Base-by-base conservation (phyloP, 75 land plant genomes). In the Sequoiadendron giganteum region DNA sequence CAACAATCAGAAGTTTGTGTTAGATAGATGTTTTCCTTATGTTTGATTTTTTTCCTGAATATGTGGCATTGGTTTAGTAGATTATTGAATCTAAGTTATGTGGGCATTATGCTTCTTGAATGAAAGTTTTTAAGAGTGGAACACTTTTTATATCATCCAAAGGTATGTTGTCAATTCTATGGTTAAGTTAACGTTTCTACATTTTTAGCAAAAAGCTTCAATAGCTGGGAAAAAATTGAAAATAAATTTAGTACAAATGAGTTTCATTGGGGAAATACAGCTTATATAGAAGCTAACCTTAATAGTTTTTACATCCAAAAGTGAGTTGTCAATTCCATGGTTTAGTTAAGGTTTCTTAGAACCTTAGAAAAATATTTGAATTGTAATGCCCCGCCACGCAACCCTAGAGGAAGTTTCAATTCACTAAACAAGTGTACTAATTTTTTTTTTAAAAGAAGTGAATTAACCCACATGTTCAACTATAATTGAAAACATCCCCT, bases 71-170 rank as follows among this genome's bases (percentile, higher is more conserved):
- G 34, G 32, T 42, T 43, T 52, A 84, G 28, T 30, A 32, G 19
- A 48, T 30, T 48, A 28, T 34, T 84, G 19, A 32, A 13, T 84
- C 8, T 48, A 21, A 84, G 18, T 52, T 49, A 49, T 32, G 48
- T 21, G 32, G 86, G 86, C 32, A 49, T 5, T 43, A 70, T 47
- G 18, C 14, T 65, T 72, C 7, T 85, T 86, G 42, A n/a, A 42
- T 80, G 75, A 92, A 95, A 96, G 95, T 96, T 39, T 96, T 92
- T 86, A 96, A 96, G 89, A 95, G 97, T 87, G 97, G 97, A 18
- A 96, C 95, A 1, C 93, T 96, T 14, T 93, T 91, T 85, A 96
- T 96, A 73, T 96, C 97, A 54, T 96, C 97, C 0, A 96, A 96
- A 93, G 97, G 97, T 96, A 70, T 87, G 88, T 65, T 42, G 56